Base-by-base conservation (phyloP, 1,139 yeast species). In the Debaryomyces sp. region DNA sequence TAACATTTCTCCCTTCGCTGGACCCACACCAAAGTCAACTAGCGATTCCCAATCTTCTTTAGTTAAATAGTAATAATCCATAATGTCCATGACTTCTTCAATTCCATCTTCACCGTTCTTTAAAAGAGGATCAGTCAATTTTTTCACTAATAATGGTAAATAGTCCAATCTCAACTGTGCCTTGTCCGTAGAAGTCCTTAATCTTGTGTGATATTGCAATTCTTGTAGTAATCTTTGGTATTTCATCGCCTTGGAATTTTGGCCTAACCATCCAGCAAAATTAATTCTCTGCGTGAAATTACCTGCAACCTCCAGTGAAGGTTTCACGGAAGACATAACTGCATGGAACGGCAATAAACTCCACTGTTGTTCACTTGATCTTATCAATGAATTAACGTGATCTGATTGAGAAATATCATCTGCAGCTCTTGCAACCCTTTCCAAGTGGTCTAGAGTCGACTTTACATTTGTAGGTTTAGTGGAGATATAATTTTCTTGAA, bases 301-400 rank as follows among this genome's bases (percentile, higher is more conserved):
- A 2, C 99, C 99, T 10, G 91, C 87, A 15, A 90, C 84, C 54
- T 77, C 80, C 43, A 84, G 84, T 0, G 91, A 77, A 0, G 99
- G 99, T 39, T 83, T 74, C 12, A 95, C 90, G 1, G 96, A 82
- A 1, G 98, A 92, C 78, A 89, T 75, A 3, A 91, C 79, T 0
- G 94, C 98, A 68, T 92, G 97, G 58, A 91, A 79, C 3, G 99
- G 99, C 74, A 95, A 80, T 54, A 95, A 75, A 54, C 95, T 84
- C 99, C 99, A 95, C 59, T 89, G 92, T 67, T 94, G 99, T 59
- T 92, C 97, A 42, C 96, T 82, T 37, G 96, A 88, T 60, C 96
- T 87, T 51, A 95, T 92, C 63, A 83, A 76, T 26, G 83, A 74
- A 63, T 91, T 96, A 18, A 92, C 85, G 27, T 85, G 66, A 64